Evolutionary conservation across 1,139 yeast species (phyloP), one percentile per base, ranked within the genome.

Genomic region (Candida sojae): DNA sequence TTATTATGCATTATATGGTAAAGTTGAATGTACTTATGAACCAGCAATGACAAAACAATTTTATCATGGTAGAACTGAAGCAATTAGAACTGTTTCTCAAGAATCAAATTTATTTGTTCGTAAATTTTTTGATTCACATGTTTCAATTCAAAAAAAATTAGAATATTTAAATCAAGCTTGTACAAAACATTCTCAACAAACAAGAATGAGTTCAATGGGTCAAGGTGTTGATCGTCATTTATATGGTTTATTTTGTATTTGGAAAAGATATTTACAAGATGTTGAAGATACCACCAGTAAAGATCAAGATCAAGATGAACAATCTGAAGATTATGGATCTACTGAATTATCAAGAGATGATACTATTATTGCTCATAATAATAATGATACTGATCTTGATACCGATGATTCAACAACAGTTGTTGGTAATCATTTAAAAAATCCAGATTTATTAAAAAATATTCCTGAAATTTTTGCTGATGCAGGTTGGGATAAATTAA

Each of bases 41-140:
- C 97, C 97, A 3, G 96, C 96, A 10, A 91, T 91, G 97, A 91
- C 97, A 2, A 91, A 91, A 65, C 75, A 75, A 50, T 91, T 84
- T 62, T 79, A 85, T 55, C 96, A 91, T 63, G 97, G 97, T 12
- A 79, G 97, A 63, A 91, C 97, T 0, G 97, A 91, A 67, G 96
- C 97, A 4, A 83, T 91, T 47, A 77, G 97, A 57, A 80, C 96
- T 0, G 97, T 90, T 2, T 83, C 95, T 10, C 77, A 80, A 54
- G 91, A 89, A 61, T 87, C 96, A 1, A 88, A 87, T 61, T 75
- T 80, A 45, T 91, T 89, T 71, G 96, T 89, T 28, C 82, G 96
- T 52, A 87, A 88, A 57, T 87, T 91, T 64, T 88, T 92, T 63
- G 96, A 88, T 60, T 81, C 84, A 42, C 67, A 72, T 17, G 79